A percentile compares a stretch with the other conserved stretches of the same genome.
These are phyloP conservation scores for Fistulinella cinereoalba DNA, from an alignment of 1,284 basidiomycete genomes.

Conservation along the genomic window DNA sequence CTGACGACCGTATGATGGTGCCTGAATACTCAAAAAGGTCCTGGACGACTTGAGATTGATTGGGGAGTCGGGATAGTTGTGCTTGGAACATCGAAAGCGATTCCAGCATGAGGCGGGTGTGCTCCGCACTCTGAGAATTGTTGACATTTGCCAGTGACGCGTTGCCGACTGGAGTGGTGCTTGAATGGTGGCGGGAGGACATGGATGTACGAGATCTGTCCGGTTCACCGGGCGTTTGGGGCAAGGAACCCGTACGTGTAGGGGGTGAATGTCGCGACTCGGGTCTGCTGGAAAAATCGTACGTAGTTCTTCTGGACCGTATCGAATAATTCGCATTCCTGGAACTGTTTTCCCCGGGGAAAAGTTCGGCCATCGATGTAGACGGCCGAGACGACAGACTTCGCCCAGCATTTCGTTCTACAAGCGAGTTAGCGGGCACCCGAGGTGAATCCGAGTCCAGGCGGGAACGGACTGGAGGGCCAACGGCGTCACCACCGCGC, in stretches of 20 bases:
- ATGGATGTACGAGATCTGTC: slow-evolving; percentile 13
- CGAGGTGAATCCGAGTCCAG: slow-evolving; percentile 29
- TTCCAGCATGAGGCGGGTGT: slow-evolving; percentile 64
- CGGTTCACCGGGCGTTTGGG: slow-evolving; percentile 20
- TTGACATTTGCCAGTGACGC: slow-evolving; percentile 16
- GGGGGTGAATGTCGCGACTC: slow-evolving; percentile 22
- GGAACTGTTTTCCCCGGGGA: slow-evolving; percentile 13
- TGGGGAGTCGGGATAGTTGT: slow-evolving; percentile 51
- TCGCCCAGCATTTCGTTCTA: slow-evolving; percentile 18
- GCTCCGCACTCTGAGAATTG: slow-evolving; percentile 46
- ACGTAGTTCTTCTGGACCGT: slow-evolving; percentile 25
- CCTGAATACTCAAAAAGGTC: slow-evolving; percentile 61
- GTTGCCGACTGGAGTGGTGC: slow-evolving; percentile 13
- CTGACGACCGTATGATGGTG: slow-evolving; percentile 59
- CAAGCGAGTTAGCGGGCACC: slow-evolving; percentile 11
- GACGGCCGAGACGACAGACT: slow-evolving; percentile 26
- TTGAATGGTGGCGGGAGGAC: slow-evolving; percentile 19
- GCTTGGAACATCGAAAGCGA: slow-evolving; percentile 67
- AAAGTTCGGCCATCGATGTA: slow-evolving; percentile 34
- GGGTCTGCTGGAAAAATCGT: slow-evolving; percentile 26
- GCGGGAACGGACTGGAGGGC: slow-evolving; percentile 23
- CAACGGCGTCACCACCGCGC: slow-evolving; percentile 14
- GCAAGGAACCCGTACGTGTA: slow-evolving; percentile 10
- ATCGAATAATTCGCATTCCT: slow-evolving; percentile 12
- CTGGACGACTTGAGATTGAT: slow-evolving; percentile 40